A percentile compares a stretch with the other conserved stretches of the same genome.
Conservation (phyloP, 2,329 filamentous ascomycete species). For the Penicillium sp. region DNA sequence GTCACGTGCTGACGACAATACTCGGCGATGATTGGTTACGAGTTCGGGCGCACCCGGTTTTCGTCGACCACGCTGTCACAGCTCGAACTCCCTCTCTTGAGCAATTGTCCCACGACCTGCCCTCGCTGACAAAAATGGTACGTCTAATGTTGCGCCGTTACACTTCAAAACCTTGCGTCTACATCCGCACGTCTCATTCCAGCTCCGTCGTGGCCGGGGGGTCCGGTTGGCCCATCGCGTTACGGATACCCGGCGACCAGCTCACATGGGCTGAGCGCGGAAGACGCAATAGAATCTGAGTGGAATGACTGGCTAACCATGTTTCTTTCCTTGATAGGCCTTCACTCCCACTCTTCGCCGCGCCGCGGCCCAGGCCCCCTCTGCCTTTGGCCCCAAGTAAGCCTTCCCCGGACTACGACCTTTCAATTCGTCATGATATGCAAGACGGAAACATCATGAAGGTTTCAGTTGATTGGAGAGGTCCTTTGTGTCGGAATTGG, state of each 20-base stretch:
- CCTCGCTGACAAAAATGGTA: slow-evolving; percentile 34
- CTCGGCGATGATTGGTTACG: slow-evolving; percentile 1
- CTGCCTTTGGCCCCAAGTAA: slow-evolving; percentile 60
- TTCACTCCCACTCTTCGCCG: slow-evolving; percentile 38
- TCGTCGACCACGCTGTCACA: slow-evolving; percentile 28
- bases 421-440: not conserved
- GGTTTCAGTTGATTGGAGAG: not conserved
- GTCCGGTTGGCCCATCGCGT: slow-evolving; percentile 2
- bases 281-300: not conserved
- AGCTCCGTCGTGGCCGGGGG: not conserved
- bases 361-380: slow-evolving; percentile 49
- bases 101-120: slow-evolving; percentile 27
- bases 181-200: not conserved
- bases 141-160: slow-evolving; percentile 4
- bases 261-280: slow-evolving; percentile 13
- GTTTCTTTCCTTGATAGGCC: slow-evolving; percentile 17
- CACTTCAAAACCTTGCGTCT: not conserved
- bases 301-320: slow-evolving; percentile 22
- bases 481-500: not conserved
- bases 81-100: slow-evolving; percentile 23
- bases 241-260: slow-evolving; percentile 6
- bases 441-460: not conserved
- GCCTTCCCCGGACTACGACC: slow-evolving; percentile 16
- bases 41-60: slow-evolving; percentile 35
- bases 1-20: slow-evolving; percentile 17